Conservation (phyloP, 1,284 basidiomycete species). For the Leccinum cinnamomeum region DNA sequence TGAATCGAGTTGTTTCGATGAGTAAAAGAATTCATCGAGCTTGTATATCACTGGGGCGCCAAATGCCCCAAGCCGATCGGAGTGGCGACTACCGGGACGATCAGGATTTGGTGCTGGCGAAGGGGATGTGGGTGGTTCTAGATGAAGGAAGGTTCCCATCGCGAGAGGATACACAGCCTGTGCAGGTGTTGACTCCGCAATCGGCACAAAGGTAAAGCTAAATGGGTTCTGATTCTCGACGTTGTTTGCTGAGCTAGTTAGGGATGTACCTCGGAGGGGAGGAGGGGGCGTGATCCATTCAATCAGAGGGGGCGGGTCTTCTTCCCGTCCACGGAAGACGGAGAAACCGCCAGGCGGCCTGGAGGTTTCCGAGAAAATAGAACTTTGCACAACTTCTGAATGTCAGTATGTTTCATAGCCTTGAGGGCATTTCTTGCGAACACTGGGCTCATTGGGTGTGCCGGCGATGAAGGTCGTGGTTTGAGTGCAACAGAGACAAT, state of each 20-base stretch:
- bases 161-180: constrained; percentile 38
- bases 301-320: constrained; percentile 49
- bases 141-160: constrained; percentile 57
- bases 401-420: constrained; percentile 62
- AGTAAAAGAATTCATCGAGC: too few relatives aligned
- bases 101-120: constrained; percentile 50
- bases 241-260: constrained; percentile 47
- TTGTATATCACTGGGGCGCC: constrained; percentile 20
- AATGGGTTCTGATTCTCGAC: constrained; percentile 55
- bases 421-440: constrained; percentile 56
- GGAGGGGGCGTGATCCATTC: constrained; percentile 46
- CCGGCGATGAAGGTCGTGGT: constrained; percentile 38
- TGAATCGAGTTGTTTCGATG: too few relatives aligned
- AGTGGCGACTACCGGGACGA: constrained; percentile 37
- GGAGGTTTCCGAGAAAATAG: constrained; percentile 5
- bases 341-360: constrained; percentile 36
- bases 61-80: constrained; percentile 34
- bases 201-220: constrained; percentile 52
- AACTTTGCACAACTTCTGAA: constrained; percentile 75
- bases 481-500: constrained; percentile 41
- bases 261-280: constrained; percentile 35
- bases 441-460: constrained; percentile 44
- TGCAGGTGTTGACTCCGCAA: constrained; percentile 55
- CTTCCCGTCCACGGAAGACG: constrained; percentile 44
- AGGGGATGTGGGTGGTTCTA: constrained; percentile 69